These are phyloP conservation scores for Wolfiporia cocos DNA, from an alignment of 1,284 basidiomycete species.

Conservation along the genomic window DNA sequence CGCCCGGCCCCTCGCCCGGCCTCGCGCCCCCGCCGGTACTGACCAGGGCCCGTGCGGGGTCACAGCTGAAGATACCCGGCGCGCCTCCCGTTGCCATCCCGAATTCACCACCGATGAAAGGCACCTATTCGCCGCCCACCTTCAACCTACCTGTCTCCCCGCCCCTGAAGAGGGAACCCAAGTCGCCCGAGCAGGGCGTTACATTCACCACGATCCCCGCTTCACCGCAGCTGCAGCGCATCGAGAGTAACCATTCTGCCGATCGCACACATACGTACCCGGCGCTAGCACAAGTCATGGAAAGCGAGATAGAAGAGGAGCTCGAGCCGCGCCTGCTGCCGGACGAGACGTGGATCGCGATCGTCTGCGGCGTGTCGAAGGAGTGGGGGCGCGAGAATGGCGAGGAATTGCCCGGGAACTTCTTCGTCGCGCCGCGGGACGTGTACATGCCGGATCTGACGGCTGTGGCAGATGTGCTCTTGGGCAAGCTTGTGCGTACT, in stretches of 20 bases:
- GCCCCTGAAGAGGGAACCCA: too few species aligned
- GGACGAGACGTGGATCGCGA: conserved; percentile 65
- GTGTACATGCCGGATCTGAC: conserved; percentile 80
- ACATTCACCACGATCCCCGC: conserved; percentile 23
- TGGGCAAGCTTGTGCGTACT: conserved; percentile 62
- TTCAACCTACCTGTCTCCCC: not conserved
- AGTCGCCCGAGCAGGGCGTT: conserved; percentile 1
- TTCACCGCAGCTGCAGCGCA: conserved; percentile 15
- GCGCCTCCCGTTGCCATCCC: conserved; percentile 28
- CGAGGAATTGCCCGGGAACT: conserved; percentile 54
- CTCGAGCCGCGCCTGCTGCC: conserved; percentile 44
- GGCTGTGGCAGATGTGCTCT: conserved; percentile 65
- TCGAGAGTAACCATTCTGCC: not conserved
- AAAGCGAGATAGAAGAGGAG: conserved; percentile 8
- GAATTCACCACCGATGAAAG: conserved; percentile 7
- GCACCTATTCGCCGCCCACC: not conserved
- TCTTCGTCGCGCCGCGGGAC: conserved; percentile 68
- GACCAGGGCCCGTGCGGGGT: conserved; percentile 19
- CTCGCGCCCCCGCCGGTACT: conserved; percentile 10
- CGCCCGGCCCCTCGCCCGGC: conserved; percentile 3
- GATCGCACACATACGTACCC: conserved; percentile 1
- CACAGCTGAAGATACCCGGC: conserved; percentile 35
- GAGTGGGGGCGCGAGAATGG: conserved; percentile 43
- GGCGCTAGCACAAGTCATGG: not conserved
- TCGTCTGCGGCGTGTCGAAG: conserved; percentile 69